A percentile compares a stretch with the other conserved stretches of the same genome.
These are phyloP conservation scores for Kwoniella sp. DNA, from an alignment of 768 basidiomycete genomes.

Conservation along the genomic window DNA sequence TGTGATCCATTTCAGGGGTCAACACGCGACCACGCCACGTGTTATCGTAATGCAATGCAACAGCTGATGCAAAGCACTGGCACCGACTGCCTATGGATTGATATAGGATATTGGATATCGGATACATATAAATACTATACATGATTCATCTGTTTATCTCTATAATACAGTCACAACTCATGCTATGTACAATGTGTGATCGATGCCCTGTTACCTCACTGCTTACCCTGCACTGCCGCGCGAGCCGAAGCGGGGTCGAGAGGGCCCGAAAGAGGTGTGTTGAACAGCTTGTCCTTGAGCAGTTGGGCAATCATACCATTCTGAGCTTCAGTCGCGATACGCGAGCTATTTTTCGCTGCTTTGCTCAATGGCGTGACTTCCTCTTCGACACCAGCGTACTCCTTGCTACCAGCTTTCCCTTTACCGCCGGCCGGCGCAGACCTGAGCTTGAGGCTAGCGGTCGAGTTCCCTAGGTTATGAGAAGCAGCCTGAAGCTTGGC, in stretches of 20 bases:
- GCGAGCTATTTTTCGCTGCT: constrained; percentile 89
- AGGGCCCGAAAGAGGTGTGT: constrained; percentile 33
- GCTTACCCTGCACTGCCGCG: constrained; percentile 27
- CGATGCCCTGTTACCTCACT: neutral
- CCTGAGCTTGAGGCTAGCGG: constrained; percentile 61
- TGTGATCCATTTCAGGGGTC: no score
- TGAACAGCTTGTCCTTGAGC: constrained; percentile 87
- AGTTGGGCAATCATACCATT: constrained; percentile 92
- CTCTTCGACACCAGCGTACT: constrained; percentile 61
- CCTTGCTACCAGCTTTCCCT: constrained; percentile 63
- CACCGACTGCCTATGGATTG: no score
- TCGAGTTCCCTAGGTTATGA: constrained; percentile 29
- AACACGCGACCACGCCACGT: no score
- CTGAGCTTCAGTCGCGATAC: constrained; percentile 86
- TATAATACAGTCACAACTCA: neutral
- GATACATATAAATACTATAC: no score
- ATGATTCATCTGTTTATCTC: neutral
- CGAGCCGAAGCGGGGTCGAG: constrained; percentile 24
- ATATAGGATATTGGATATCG: neutral
- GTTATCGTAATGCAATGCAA: no score
- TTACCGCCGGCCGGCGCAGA: constrained; percentile 51
- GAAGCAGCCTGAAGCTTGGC: constrained; percentile 67
- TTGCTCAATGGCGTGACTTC: constrained; percentile 84
- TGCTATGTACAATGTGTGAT: neutral
- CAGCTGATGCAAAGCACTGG: no score